Conservation (phyloP, 805 yeast species). For the Barnettozyma pratensis region DNA sequence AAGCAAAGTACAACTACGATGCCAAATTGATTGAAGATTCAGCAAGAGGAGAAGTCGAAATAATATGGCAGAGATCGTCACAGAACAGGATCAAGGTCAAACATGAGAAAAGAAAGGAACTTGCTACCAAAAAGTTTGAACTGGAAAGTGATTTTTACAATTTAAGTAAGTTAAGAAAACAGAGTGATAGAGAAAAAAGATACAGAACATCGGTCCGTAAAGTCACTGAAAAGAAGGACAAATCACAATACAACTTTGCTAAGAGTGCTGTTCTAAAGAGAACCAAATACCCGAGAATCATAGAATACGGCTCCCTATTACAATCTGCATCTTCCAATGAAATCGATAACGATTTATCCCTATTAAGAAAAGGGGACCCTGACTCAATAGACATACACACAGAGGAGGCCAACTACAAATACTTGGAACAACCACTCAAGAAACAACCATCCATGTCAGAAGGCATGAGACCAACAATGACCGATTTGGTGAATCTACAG, state of each 20-base stretch:
- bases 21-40: constrained; percentile 16
- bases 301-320: constrained; percentile 5
- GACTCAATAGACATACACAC: constrained; percentile 11
- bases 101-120: constrained; percentile 4
- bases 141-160: constrained; percentile 17
- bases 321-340: constrained; percentile 12
- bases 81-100: constrained; percentile 15
- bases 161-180: constrained; percentile 7
- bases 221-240: constrained; percentile 17
- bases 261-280: constrained; percentile 7
- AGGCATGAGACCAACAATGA: constrained; percentile 18
- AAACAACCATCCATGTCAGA: constrained; percentile 8
- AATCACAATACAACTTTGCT: constrained; percentile 11
- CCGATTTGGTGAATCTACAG: constrained; percentile 24
- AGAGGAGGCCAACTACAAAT: constrained; percentile 19
- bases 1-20: constrained; percentile 15
- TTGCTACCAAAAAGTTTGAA: not conserved
- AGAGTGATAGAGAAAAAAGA: constrained; percentile 8
- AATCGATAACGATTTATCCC: constrained; percentile 13
- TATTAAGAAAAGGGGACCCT: constrained; percentile 5
- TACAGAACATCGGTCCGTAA: constrained; percentile 15
- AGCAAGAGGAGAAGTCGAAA: constrained; percentile 12
- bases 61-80: constrained; percentile 21
- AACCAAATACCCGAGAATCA: constrained; percentile 3
- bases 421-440: constrained; percentile 17